Percentiles rank a stretch among this genome's conserved stretches.
Conservation (phyloP, 257 asterid species). For the Primulina tabacum region DNA sequence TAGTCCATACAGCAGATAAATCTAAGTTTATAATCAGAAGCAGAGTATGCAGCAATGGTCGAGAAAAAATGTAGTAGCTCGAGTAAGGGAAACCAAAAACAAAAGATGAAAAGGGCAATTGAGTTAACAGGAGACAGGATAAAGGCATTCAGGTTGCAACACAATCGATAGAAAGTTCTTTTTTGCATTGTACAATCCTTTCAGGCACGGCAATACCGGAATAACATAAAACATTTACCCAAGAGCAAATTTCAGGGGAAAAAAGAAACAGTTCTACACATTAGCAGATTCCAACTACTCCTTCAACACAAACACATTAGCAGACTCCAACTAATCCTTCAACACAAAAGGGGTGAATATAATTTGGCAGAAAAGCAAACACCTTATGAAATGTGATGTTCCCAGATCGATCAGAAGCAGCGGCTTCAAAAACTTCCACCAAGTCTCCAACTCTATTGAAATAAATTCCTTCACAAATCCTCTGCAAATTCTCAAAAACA, state of each 20-base stretch:
- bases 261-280: background rate
- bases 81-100: background rate
- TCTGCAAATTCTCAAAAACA: slow-evolving; percentile 94
- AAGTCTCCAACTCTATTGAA: slow-evolving; percentile 72
- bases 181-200: background rate
- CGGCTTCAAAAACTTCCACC: slow-evolving; percentile 82
- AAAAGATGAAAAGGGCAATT: background rate
- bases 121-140: background rate
- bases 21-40: background rate
- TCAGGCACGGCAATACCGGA: background rate
- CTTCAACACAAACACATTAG: background rate
- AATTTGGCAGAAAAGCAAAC: background rate
- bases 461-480: slow-evolving; percentile 87
- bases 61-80: background rate
- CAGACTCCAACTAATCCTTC: background rate
- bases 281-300: background rate
- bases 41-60: background rate
- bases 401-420: slow-evolving; percentile 69
- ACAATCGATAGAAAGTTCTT: background rate
- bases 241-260: background rate
- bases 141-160: background rate
- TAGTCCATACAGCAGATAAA: background rate
- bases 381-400: slow-evolving; percentile 95
- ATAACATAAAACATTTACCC: too few species aligned
- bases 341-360: background rate